Base-by-base conservation (phyloP, 345 rosid species). In the Citrus mangshanensis region DNA sequence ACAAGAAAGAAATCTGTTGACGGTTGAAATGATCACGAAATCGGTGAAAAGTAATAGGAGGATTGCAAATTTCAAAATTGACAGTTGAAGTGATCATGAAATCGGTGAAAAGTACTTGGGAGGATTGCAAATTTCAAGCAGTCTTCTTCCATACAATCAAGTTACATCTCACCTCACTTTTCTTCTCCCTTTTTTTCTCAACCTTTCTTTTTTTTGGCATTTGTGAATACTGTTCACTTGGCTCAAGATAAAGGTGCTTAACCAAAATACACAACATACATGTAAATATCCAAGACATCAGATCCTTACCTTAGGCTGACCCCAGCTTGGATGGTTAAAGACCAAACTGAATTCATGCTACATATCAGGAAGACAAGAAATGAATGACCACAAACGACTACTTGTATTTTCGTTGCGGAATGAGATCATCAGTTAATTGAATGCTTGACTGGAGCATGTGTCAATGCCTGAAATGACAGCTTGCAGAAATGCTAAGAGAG, bases 271-370 rank as follows among this genome's bases (percentile, higher is more conserved):
- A 18, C 16, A 70, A 13, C n/a, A 6, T 77, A 18, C 22, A 61
- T 5, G 63, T 54, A 69, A 46, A 73, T 30, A 62, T 75, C 51
- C 24, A 46, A 34, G 60, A 49, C 25, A 64, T 49, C 16, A 19
- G 64, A 63, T 32, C 65, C 73, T 34, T 30, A 40, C 58, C 70
- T 40, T 46, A 27, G 22, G 65, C 49, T 10, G 62, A 73, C 35
- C 51, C 21, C 3, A 18, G 68, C 60, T 65, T 37, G 21, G 75
- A 60, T 28, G 40, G 70, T 71, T 80, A 82, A 72, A 67, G 61
- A 49, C 32, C 63, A 63, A 59, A 59, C 28, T 63, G 67, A 85
- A 72, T 46, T 55, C 61, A 80, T 66, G 74, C 70, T 62, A 46
- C 14, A 38, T 30, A 69, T 42, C 24, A 55, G 34, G 9, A 66